phyloP scores from a whole-genome alignment of 768 basidiomycete genomes.

The Leccinum uliginosum region DNA sequence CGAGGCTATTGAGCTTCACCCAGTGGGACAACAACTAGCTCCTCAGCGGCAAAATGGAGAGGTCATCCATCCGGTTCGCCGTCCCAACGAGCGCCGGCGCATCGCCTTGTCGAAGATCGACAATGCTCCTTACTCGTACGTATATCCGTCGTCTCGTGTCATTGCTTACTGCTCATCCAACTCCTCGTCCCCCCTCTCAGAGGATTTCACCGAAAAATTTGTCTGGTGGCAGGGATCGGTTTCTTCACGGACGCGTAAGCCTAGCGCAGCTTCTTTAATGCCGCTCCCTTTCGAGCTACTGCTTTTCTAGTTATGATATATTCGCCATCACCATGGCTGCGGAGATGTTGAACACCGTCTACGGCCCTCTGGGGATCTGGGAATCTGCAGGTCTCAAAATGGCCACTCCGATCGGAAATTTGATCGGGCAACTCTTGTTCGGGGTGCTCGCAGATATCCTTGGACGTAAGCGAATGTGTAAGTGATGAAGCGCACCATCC shows the following conservation, averaged over 20 bases:
- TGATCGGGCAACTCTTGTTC: slow-evolving; percentile 69
- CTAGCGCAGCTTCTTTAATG: neutral
- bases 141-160: neutral
- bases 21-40: neutral
- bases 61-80: neutral
- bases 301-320: slow-evolving; percentile 52
- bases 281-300: neutral
- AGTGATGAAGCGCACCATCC: slow-evolving; percentile 21
- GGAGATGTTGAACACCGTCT: slow-evolving; percentile 78
- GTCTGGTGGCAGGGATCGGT: slow-evolving; percentile 65
- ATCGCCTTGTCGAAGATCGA: slow-evolving; percentile 1
- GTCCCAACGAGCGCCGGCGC: neutral
- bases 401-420: slow-evolving; percentile 68
- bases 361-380: slow-evolving; percentile 34
- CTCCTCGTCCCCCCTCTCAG: slow-evolving; percentile 28
- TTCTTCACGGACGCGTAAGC: slow-evolving; percentile 83
- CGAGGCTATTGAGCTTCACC: neutral
- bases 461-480: slow-evolving; percentile 75
- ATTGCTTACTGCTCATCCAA: neutral
- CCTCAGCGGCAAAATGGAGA: neutral
- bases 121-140: neutral
- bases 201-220: slow-evolving; percentile 78
- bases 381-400: slow-evolving; percentile 74
- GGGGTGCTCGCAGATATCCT: slow-evolving; percentile 72
- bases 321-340: slow-evolving; percentile 85